These are phyloP conservation scores for Danielozyma ontarioensis DNA, from an alignment of 805 yeast genomes.

Conservation along the genomic window DNA sequence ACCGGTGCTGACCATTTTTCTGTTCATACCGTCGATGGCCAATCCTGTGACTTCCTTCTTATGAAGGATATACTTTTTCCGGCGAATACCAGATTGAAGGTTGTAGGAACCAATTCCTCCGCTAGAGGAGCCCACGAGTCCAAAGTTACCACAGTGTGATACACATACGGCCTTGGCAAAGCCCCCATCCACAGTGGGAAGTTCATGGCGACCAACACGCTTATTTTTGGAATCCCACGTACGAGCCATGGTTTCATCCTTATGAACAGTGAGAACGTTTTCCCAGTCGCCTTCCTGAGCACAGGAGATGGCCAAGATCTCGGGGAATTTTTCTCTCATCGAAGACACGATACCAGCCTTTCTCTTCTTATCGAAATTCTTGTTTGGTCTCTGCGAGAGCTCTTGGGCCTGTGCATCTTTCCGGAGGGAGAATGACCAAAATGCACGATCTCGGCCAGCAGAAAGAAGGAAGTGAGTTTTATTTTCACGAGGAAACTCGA, in stretches of 20 bases:
- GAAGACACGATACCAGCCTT: conserved; percentile 51
- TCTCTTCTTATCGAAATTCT: conserved; percentile 27
- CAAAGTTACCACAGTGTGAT: conserved; percentile 95
- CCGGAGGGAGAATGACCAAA: conserved; percentile 90
- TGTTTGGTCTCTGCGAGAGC: conserved; percentile 68
- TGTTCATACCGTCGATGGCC: conserved; percentile 85
- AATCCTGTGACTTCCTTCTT: conserved; percentile 83
- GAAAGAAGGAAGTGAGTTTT: conserved; percentile 78
- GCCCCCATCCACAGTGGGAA: conserved; percentile 75
- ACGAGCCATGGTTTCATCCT: conserved; percentile 75
- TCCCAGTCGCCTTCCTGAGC: conserved; percentile 91
- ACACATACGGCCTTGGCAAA: conserved; percentile 69
- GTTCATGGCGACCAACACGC: conserved; percentile 69
- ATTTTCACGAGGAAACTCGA: conserved; percentile 71
- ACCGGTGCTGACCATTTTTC: conserved; percentile 80
- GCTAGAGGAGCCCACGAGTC: conserved; percentile 77
- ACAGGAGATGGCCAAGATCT: conserved; percentile 62
- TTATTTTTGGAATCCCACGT: conserved; percentile 84
- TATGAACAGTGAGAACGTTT: conserved; percentile 83
- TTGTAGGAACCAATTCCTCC: conserved; percentile 88
- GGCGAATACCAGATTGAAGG: conserved; percentile 81
- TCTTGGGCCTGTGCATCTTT: conserved; percentile 97
- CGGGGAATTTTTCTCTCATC: conserved; percentile 70
- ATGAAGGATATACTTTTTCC: conserved; percentile 66
- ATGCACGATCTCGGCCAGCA: conserved; percentile 77